These are phyloP conservation scores for Aspergillus transmontanensis DNA, from an alignment of 2,329 filamentous ascomycete species.

Conservation along the genomic window DNA sequence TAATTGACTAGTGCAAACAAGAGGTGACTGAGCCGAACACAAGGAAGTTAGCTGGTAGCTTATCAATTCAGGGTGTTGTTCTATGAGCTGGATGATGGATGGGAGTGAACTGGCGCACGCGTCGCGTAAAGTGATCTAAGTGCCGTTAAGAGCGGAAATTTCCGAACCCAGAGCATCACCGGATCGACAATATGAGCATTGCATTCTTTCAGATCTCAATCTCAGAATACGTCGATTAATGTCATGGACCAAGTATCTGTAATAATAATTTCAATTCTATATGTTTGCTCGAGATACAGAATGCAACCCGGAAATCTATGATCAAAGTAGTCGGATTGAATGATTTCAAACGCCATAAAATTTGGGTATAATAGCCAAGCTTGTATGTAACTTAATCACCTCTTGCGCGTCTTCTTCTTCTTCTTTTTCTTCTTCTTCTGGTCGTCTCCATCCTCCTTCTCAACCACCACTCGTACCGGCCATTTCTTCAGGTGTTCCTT, in stretches of 20 bases:
- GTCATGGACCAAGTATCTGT: background rate
- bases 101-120: slow-evolving; percentile 20
- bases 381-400: slow-evolving; percentile 29
- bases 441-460: slow-evolving; percentile 35
- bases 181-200: background rate
- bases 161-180: background rate
- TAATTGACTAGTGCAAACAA: background rate
- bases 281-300: background rate
- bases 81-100: background rate
- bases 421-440: slow-evolving; percentile 50
- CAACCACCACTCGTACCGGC: slow-evolving; percentile 44
- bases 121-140: slow-evolving; percentile 34
- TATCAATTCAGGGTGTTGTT: background rate
- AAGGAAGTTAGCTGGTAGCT: background rate
- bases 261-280: background rate
- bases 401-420: slow-evolving; percentile 50
- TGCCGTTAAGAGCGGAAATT: slow-evolving; percentile 2
- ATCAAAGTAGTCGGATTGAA: background rate
- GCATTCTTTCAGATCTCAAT: background rate
- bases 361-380: slow-evolving; percentile 22
- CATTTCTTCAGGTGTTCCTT: slow-evolving; percentile 73
- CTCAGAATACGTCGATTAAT: background rate
- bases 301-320: background rate
- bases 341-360: slow-evolving; percentile 10
- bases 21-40: background rate